Conservation (phyloP, 192 early-diverging fungal species). For the Coemansia erecta region DNA sequence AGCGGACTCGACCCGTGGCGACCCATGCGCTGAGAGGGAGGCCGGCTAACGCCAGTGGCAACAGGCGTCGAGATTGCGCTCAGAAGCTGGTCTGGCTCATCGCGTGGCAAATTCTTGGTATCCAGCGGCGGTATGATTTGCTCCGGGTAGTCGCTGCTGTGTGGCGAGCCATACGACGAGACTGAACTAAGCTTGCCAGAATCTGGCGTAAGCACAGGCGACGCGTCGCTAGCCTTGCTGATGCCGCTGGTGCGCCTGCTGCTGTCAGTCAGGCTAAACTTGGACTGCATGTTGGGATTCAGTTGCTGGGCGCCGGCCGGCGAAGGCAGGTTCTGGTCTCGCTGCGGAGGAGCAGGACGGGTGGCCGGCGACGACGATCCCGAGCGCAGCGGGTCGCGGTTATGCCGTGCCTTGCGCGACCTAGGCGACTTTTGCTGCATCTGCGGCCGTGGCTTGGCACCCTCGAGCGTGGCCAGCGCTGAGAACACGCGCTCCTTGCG, state of each 20-base stretch:
- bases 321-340: background rate
- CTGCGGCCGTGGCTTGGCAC: conserved; percentile 6
- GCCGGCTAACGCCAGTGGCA: background rate
- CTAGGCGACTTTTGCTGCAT: conserved; percentile 12
- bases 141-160: background rate
- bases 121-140: background rate
- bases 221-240: background rate
- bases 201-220: background rate
- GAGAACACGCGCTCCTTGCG: conserved; percentile 25
- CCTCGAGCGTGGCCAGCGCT: conserved; percentile 33
- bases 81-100: background rate
- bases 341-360: background rate
- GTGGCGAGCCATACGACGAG: background rate
- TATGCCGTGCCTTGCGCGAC: conserved; percentile 20
- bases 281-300: conserved; percentile 5
- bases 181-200: background rate
- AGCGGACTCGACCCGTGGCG: conserved; percentile 51
- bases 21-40: conserved; percentile 34
- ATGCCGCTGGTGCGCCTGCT: conserved; percentile 4
- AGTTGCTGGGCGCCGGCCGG: background rate
- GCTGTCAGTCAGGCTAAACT: conserved; percentile 8
- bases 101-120: background rate
- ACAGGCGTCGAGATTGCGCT: conserved; percentile 5
- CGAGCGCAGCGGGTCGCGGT: conserved; percentile 23
- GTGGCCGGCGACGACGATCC: conserved; percentile 10